These are phyloP conservation scores for Saturnispora halmiae DNA, from an alignment of 805 yeast genomes.

Conservation along the genomic window DNA sequence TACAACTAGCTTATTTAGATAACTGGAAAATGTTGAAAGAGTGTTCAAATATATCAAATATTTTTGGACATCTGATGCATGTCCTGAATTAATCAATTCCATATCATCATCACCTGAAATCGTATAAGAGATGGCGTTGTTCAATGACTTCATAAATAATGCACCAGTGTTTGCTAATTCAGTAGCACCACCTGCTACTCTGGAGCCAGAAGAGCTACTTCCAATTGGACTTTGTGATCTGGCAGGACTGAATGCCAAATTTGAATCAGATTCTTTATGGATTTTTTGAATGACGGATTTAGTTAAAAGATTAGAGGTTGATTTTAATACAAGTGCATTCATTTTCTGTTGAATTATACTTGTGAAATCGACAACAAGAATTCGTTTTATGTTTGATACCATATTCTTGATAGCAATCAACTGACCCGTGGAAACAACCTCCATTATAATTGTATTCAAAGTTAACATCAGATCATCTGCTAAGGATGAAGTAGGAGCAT, in stretches of 20 bases:
- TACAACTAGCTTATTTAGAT: slow-evolving; percentile 45
- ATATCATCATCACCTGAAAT: slow-evolving; percentile 30
- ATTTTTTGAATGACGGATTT: slow-evolving; percentile 14
- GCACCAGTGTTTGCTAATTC: slow-evolving; percentile 21
- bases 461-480: slow-evolving; percentile 79
- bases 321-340: slow-evolving; percentile 35
- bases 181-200: slow-evolving; percentile 24
- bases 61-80: slow-evolving; percentile 32
- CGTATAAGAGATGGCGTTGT: slow-evolving; percentile 29
- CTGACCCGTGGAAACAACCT: slow-evolving; percentile 67
- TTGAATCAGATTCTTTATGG: slow-evolving; percentile 11
- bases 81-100: slow-evolving; percentile 25
- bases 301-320: slow-evolving; percentile 23
- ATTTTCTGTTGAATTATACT: slow-evolving; percentile 45
- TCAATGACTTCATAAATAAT: slow-evolving; percentile 33
- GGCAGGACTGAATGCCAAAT: not conserved
- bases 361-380: slow-evolving; percentile 56
- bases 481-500: slow-evolving; percentile 68
- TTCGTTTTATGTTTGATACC: slow-evolving; percentile 45
- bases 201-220: slow-evolving; percentile 16
- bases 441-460: slow-evolving; percentile 56
- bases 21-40: slow-evolving; percentile 50
- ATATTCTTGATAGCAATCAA: slow-evolving; percentile 44
- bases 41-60: slow-evolving; percentile 68
- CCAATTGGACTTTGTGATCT: slow-evolving; percentile 11